A percentile compares a stretch with the other conserved stretches of the same genome.
These are phyloP conservation scores for Fusarium virguliforme DNA, from an alignment of 2,329 filamentous ascomycete genomes.

Conservation along the genomic window DNA sequence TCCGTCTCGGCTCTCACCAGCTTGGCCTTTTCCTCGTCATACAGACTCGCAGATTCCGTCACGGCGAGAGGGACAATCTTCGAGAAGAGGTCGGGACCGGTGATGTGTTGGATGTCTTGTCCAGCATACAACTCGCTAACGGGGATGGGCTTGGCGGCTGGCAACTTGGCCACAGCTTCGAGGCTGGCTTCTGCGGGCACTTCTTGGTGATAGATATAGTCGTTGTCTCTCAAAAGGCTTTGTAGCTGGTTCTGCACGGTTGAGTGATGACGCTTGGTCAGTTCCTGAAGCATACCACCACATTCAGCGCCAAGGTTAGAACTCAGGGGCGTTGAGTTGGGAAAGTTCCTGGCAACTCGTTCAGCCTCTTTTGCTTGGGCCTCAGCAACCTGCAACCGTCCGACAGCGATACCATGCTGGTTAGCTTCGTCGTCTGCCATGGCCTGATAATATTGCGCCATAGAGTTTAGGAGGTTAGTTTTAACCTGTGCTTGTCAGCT, in stretches of 20 bases:
- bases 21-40: conserved; percentile 99
- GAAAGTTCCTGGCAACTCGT: conserved; percentile 84
- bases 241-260: conserved; percentile 86
- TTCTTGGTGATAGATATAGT: conserved; percentile 97
- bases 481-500: conserved; percentile 72
- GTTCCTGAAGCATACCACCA: conserved; percentile 80
- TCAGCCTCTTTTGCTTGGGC: conserved; percentile 83
- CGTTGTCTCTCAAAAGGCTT: conserved; percentile 90
- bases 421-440: conserved; percentile 91
- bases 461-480: conserved; percentile 83
- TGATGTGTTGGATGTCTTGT: conserved; percentile 97
- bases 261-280: conserved; percentile 86
- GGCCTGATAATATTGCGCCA: conserved; percentile 95
- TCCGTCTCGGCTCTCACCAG: conserved; percentile 94
- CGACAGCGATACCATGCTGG: conserved; percentile 87
- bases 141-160: conserved; percentile 96
- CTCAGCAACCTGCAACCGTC: conserved; percentile 87
- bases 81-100: conserved; percentile 95
- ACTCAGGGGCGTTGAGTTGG: conserved; percentile 81
- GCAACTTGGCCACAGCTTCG: conserved; percentile 87
- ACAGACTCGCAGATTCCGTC: conserved; percentile 95
- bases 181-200: conserved; percentile 90
- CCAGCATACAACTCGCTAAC: conserved; percentile 97
- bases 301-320: conserved; percentile 90
- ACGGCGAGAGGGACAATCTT: conserved; percentile 97